phyloP scores from a whole-genome alignment of 805 yeast species.

The Wickerhamiella kazuoi region DNA sequence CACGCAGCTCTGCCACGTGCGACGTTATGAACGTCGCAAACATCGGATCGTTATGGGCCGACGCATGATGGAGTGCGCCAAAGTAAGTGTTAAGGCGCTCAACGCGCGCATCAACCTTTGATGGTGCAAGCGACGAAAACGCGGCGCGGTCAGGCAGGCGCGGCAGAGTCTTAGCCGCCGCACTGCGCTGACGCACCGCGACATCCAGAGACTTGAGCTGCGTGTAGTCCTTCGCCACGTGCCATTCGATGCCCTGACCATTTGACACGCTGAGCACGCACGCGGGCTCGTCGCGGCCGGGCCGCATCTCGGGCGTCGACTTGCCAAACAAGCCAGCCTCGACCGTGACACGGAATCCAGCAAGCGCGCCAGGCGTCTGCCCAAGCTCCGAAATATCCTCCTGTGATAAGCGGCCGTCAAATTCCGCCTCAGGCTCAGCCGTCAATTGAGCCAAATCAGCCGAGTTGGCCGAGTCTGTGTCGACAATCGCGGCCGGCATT shows the following conservation, averaged over 20 bases:
- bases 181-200: constrained; percentile 33
- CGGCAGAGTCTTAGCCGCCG: constrained; percentile 28
- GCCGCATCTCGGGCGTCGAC: constrained; percentile 1
- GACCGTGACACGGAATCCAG: neutral
- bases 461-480: no score
- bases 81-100: constrained; percentile 35
- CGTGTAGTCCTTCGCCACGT: constrained; percentile 43
- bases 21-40: constrained; percentile 1
- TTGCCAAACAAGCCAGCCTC: constrained; percentile 2
- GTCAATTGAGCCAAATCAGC: neutral
- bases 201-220: constrained; percentile 47
- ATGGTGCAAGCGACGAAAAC: constrained; percentile 44
- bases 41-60: neutral
- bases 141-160: constrained; percentile 43
- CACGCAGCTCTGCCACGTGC: constrained; percentile 1
- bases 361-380: neutral
- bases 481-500: no score
- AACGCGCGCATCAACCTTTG: constrained; percentile 45
- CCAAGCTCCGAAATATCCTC: neutral
- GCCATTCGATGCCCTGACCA: constrained; percentile 54
- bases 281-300: constrained; percentile 33
- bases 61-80: neutral
- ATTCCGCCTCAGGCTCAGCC: neutral
- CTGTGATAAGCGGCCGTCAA: neutral
- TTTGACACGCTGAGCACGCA: constrained; percentile 49